Conservation (phyloP, 768 basidiomycete species). For the Ephemerocybe angulata region DNA sequence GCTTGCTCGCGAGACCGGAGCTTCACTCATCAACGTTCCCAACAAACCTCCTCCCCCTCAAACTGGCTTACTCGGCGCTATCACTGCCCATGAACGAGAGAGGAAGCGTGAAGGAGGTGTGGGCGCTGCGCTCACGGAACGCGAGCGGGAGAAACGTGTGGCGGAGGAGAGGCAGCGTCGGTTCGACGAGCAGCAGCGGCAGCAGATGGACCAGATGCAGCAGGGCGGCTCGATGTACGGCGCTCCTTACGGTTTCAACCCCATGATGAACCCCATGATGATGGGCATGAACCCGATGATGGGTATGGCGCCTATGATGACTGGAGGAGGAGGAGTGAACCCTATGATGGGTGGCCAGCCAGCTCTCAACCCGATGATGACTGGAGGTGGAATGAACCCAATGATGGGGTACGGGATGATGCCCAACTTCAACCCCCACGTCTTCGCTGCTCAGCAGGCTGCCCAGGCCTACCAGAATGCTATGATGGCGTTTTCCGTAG, state of each 20-base stretch:
- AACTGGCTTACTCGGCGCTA: constrained; percentile 92
- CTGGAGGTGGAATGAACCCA: constrained; percentile 34
- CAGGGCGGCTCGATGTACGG: constrained; percentile 73
- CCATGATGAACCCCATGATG: constrained; percentile 73
- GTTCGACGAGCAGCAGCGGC: constrained; percentile 84
- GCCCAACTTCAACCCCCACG: constrained; percentile 60
- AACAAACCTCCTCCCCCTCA: constrained; percentile 93
- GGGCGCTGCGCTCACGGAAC: constrained; percentile 90
- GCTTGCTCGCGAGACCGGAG: constrained; percentile 85
- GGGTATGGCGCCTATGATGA: constrained; percentile 55
- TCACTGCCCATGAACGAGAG: constrained; percentile 92
- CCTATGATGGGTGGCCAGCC: constrained; percentile 40
- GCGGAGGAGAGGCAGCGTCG: constrained; percentile 93
- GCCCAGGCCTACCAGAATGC: constrained; percentile 87
- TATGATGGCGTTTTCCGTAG: constrained; percentile 76
- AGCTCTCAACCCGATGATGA: constrained; percentile 49
- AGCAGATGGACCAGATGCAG: constrained; percentile 89
- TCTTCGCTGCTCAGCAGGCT: constrained; percentile 84
- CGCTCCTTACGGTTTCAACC: constrained; percentile 52
- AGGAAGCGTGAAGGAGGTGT: constrained; percentile 93
- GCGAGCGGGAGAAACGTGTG: constrained; percentile 86
- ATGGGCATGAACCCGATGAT: constrained; percentile 42
- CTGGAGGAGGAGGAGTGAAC: constrained; percentile 33
- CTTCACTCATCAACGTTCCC: constrained; percentile 92
- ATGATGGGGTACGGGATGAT: constrained; percentile 61